Conservation (phyloP, 768 basidiomycete species). For the Rhodotorula diobovata region DNA sequence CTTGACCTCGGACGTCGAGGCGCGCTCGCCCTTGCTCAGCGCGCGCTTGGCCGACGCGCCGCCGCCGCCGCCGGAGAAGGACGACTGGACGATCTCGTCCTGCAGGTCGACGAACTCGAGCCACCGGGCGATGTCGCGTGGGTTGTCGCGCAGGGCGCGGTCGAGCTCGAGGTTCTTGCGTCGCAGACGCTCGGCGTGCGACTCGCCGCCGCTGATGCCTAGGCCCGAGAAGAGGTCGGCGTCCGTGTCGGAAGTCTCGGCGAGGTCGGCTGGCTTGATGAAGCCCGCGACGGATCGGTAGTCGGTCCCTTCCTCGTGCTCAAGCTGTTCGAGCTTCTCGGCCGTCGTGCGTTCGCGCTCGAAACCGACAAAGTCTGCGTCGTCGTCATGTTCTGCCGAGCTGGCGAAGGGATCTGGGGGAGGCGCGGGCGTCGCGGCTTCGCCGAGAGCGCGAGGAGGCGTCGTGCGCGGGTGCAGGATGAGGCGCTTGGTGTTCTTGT, state of each 20-base stretch:
- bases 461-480: constrained; percentile 23
- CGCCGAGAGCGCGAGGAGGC: constrained; percentile 11
- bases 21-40: constrained; percentile 17
- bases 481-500: constrained; percentile 31
- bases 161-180: constrained; percentile 42
- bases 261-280: constrained; percentile 29
- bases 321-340: constrained; percentile 28
- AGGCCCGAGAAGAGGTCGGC: constrained; percentile 25
- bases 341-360: constrained; percentile 1
- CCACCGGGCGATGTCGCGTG: constrained; percentile 44
- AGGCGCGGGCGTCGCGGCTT: neutral
- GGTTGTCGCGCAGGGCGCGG: constrained; percentile 40
- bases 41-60: constrained; percentile 13
- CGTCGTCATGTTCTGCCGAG: neutral
- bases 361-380: constrained; percentile 24
- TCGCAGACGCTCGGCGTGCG: constrained; percentile 39
- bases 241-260: neutral
- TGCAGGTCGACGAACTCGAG: constrained; percentile 44
- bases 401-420: neutral
- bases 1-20: constrained; percentile 45
- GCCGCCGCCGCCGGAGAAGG: constrained; percentile 30
- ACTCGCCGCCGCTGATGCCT: constrained; percentile 41
- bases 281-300: constrained; percentile 41
- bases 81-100: constrained; percentile 36
- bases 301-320: constrained; percentile 37